Conservation (phyloP, 2,329 filamentous ascomycete genomes). For the Phaeosphaeriaceae sp. region DNA sequence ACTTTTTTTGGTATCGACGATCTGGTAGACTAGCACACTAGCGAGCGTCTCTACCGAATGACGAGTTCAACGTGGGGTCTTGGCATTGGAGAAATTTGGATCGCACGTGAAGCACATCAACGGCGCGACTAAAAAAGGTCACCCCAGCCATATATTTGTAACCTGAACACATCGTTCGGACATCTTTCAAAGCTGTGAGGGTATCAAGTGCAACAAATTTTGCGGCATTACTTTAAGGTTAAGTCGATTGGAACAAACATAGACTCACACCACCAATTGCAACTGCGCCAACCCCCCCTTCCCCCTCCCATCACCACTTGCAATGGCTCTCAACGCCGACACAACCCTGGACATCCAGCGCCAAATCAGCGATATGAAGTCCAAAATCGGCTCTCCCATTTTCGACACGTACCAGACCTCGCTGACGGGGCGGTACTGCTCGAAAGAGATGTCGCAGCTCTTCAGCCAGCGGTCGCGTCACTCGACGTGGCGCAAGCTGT, state of each 20-base stretch:
- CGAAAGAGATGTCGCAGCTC: constrained; percentile 63
- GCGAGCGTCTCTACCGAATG: neutral
- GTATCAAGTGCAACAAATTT: neutral
- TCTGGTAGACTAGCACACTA: neutral
- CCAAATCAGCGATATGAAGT: constrained; percentile 30
- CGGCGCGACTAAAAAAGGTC: constrained; percentile 20
- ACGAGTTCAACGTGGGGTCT: constrained; percentile 30
- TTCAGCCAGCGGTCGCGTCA: constrained; percentile 79
- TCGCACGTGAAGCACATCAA: constrained; percentile 27
- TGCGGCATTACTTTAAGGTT: neutral
- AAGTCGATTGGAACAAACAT: constrained; percentile 11
- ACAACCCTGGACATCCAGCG: constrained; percentile 29
- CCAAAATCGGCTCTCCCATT: constrained; percentile 24
- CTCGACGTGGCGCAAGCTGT: constrained; percentile 83
- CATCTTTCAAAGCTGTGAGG: neutral
- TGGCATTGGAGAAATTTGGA: constrained; percentile 30
- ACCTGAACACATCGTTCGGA: neutral
- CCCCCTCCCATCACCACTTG: constrained; percentile 4
- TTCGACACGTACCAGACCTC: constrained; percentile 39
- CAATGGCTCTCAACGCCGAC: constrained; percentile 25
- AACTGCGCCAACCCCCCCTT: neutral
- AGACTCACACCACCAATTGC: constrained; percentile 2
- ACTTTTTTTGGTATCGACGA: neutral
- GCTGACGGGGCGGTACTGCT: constrained; percentile 68
- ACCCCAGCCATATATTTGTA: neutral